phyloP scores from a whole-genome alignment of 2,329 filamentous ascomycete genomes.

The Zasmidium citrigriseum region DNA sequence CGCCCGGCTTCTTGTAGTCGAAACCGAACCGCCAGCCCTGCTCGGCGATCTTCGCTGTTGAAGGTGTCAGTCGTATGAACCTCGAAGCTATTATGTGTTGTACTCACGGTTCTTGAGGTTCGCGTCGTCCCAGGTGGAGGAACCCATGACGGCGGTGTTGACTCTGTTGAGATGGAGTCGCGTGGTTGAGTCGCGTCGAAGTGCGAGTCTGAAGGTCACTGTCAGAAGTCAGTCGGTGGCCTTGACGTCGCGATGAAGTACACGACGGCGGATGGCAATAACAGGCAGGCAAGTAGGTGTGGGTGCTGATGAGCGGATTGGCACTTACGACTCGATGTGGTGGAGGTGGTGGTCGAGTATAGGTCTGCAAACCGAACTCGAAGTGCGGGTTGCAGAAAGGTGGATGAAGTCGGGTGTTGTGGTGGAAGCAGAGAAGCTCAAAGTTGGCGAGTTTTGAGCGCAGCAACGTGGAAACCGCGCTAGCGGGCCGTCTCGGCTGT shows the following conservation, averaged over 20 bases:
- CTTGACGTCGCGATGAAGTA: background rate
- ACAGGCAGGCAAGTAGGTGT: background rate
- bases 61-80: slow-evolving; percentile 8
- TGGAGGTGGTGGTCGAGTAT: background rate
- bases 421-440: background rate
- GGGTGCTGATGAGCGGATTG: background rate
- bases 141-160: slow-evolving; percentile 12
- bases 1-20: too few relatives aligned
- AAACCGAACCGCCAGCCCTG: too few relatives aligned
- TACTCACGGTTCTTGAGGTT: background rate
- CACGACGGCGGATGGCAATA: background rate
- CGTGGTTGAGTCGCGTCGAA: background rate
- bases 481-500: too few relatives aligned
- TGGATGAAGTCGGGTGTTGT: background rate
- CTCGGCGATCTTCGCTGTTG: slow-evolving; percentile 11
- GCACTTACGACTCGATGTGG: background rate
- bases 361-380: background rate
- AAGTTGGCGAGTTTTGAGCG: background rate
- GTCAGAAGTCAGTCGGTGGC: background rate
- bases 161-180: background rate
- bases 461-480: slow-evolving; percentile 1
- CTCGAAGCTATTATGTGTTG: too few relatives aligned
- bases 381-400: slow-evolving; percentile 3
- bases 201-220: background rate
- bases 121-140: slow-evolving; percentile 28